phyloP scores from a whole-genome alignment of 1,139 yeast genomes.

The Pichia sp. region DNA sequence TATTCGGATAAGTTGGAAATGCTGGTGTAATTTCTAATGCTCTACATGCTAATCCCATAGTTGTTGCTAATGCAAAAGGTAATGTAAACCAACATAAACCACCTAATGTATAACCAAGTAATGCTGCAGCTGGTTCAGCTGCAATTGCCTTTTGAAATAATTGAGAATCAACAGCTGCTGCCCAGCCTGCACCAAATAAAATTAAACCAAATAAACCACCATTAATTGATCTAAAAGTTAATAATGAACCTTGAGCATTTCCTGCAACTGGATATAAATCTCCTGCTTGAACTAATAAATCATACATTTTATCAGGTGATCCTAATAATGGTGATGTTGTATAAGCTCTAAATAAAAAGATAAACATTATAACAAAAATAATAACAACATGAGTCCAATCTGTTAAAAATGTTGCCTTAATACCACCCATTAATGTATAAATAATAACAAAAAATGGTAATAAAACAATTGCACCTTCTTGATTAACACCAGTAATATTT shows the following conservation, averaged over 20 bases:
- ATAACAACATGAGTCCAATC: conserved; percentile 29
- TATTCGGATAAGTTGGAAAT: conserved; percentile 25
- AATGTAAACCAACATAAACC: conserved; percentile 41
- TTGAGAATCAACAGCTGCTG: conserved; percentile 27
- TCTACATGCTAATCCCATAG: conserved; percentile 35
- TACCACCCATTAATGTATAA: conserved; percentile 39
- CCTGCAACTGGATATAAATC: conserved; percentile 30
- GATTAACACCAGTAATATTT: conserved; percentile 36
- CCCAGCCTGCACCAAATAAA: conserved; percentile 19
- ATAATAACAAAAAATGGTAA: conserved; percentile 40
- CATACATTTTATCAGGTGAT: conserved; percentile 42
- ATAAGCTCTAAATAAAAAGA: conserved; percentile 38
- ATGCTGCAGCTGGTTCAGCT: conserved; percentile 30
- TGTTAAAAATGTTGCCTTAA: conserved; percentile 37
- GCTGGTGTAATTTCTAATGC: conserved; percentile 33
- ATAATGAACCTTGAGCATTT: conserved; percentile 43
- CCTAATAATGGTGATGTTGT: conserved; percentile 39
- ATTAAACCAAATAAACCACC: conserved; percentile 24
- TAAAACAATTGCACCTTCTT: conserved; percentile 36
- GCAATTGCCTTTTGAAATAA: conserved; percentile 35
- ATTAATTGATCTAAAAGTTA: conserved; percentile 36
- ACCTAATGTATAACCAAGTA: conserved; percentile 38
- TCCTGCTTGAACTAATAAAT: conserved; percentile 33
- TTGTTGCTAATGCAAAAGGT: conserved; percentile 39
- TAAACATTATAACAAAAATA: conserved; percentile 23